Percentiles rank a stretch among this genome's conserved stretches.
phyloP scores from a whole-genome alignment of 257 asterid genomes.

The Nicotiana tabacum region DNA sequence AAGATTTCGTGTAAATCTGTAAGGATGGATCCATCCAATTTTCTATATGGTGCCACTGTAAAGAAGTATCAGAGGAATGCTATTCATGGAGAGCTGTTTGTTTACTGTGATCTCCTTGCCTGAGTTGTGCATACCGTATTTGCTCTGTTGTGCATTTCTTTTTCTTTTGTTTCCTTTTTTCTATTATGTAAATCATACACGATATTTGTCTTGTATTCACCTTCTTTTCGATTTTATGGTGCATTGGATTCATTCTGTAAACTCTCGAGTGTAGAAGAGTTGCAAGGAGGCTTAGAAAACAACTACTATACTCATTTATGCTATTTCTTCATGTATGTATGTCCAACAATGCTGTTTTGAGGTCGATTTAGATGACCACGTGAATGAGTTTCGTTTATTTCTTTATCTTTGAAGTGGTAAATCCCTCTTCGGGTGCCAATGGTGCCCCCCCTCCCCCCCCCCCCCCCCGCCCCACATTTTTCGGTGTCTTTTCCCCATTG shows the following conservation, averaged over 20 bases:
- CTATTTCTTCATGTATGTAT: neutral
- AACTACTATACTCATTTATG: neutral
- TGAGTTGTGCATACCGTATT: slow-evolving; percentile 23
- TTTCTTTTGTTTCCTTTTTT: neutral
- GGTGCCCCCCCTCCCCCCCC: neutral
- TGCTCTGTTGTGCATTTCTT: slow-evolving; percentile 6
- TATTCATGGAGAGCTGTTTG: slow-evolving; percentile 1
- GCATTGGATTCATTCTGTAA: slow-evolving; percentile 8
- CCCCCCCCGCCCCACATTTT: neutral
- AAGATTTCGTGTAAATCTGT: slow-evolving; percentile 23
- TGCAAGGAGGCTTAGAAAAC: neutral
- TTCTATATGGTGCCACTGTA: slow-evolving; percentile 1
- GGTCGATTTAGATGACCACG: neutral
- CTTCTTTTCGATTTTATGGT: neutral
- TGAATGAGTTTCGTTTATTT: neutral
- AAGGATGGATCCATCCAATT: neutral
- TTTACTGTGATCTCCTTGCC: neutral
- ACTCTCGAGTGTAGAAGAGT: neutral
- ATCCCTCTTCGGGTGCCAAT: neutral
- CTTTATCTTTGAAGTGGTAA: neutral
- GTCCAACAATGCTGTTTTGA: slow-evolving; percentile 1
- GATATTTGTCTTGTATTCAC: neutral
- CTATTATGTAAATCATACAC: neutral
- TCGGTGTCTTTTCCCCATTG: neutral
- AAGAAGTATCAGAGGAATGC: slow-evolving; percentile 11